Percentiles rank a stretch among this genome's conserved stretches.
Conservation (phyloP, 1,139 yeast genomes). For the Saccharomyces hybrid region DNA sequence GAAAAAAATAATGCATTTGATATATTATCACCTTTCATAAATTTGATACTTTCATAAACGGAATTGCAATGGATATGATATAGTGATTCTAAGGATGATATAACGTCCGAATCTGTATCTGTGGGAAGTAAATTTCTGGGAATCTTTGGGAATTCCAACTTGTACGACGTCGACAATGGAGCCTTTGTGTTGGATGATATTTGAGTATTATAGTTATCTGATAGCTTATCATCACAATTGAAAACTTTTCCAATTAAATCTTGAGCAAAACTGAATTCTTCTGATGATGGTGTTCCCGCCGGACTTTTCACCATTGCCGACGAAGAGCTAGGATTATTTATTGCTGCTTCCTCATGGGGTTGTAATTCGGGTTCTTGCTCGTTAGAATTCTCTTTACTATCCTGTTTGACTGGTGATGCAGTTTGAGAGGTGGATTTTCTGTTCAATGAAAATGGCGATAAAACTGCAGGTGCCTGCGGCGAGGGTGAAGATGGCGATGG, state of each 20-base stretch:
- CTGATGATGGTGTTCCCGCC: no score
- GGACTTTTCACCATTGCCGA: no score
- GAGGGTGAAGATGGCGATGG: conserved; percentile 1
- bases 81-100: conserved; percentile 18
- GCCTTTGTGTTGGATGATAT: background rate
- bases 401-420: no score
- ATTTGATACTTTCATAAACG: conserved; percentile 12
- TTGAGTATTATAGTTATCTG: background rate
- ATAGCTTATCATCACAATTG: background rate
- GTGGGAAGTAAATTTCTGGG: conserved; percentile 5
- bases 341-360: no score
- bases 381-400: no score
- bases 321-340: no score
- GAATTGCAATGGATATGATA: conserved; percentile 19
- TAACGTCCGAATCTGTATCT: conserved; percentile 13
- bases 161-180: background rate
- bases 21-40: conserved; percentile 51
- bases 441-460: background rate
- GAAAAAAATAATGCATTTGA: conserved; percentile 47
- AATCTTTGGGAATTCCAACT: conserved; percentile 12
- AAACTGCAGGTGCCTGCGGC: background rate
- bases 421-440: no score
- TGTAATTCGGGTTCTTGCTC: no score
- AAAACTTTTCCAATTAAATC: background rate
- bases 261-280: background rate